A percentile compares a stretch with the other conserved stretches of the same genome.
phyloP scores from a whole-genome alignment of 139 green algal species.

The Klebsormidium nitens region DNA sequence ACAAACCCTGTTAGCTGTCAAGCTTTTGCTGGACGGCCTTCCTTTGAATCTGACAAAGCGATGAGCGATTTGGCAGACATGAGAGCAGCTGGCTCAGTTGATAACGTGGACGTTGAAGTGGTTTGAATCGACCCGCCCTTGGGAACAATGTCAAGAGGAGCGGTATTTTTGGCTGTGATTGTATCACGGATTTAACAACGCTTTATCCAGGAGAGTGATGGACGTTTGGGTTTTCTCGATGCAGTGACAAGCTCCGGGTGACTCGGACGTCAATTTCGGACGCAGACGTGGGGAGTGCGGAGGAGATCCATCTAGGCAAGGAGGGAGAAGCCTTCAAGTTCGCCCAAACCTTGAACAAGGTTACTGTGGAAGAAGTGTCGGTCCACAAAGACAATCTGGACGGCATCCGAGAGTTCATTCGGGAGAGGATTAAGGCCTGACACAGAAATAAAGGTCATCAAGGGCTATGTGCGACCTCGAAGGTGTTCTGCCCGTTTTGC shows the following conservation, averaged over 20 bases:
- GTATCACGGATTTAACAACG: conserved; percentile 5
- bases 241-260: conserved; percentile 28
- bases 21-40: too few relatives aligned
- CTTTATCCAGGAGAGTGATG: not conserved
- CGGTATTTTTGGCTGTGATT: not conserved
- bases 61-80: too few relatives aligned
- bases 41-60: too few relatives aligned
- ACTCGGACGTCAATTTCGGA: conserved; percentile 17
- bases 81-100: too few relatives aligned
- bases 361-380: conserved; percentile 15
- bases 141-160: not conserved
- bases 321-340: conserved; percentile 35
- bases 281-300: conserved; percentile 5
- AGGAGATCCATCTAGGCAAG: conserved; percentile 17
- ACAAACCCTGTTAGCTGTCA: too few relatives aligned
- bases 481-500: too few relatives aligned
- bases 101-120: too few relatives aligned
- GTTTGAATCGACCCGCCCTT: too few relatives aligned
- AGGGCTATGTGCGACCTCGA: too few relatives aligned
- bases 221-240: not conserved
- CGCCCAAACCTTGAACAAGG: conserved; percentile 25
- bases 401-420: conserved; percentile 26
- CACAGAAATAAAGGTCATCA: too few relatives aligned
- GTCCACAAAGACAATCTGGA: conserved; percentile 21
- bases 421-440: conserved; percentile 29